A percentile compares a stretch with the other conserved stretches of the same genome.
Evolutionary conservation across 495 filamentous ascomycete species (phyloP).

Genomic region (Hypomontagnella monticulosa): DNA sequence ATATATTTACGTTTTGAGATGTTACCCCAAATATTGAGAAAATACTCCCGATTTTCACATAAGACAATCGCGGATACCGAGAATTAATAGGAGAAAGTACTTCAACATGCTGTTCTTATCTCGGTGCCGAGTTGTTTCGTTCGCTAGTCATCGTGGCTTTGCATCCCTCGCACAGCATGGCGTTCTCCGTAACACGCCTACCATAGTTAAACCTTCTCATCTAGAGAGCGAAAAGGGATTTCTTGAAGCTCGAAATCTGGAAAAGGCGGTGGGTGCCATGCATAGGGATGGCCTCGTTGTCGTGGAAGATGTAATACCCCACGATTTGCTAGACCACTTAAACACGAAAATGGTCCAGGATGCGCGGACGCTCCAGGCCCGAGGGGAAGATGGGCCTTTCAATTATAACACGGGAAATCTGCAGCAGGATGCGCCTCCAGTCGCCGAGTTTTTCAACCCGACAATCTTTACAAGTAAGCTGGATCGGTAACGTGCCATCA

Average conservation of each 20-base stretch:
- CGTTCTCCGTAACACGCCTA: conserved; percentile 13
- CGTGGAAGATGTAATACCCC: conserved; percentile 59
- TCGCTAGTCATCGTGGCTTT: conserved; percentile 17
- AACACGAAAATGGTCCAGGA: conserved; percentile 64
- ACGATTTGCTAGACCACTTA: conserved; percentile 56
- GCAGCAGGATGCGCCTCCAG: conserved; percentile 62
- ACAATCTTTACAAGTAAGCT: conserved; percentile 55
- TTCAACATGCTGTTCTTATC: conserved; percentile 13
- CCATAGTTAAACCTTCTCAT: conserved; percentile 20
- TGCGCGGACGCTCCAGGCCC: conserved; percentile 51
- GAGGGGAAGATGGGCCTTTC: conserved; percentile 58
- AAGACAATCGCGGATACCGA: no score
- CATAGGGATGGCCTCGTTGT: conserved; percentile 68
- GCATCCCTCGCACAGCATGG: conserved; percentile 21
- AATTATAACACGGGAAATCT: conserved; percentile 66
- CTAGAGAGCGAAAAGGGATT: conserved; percentile 17
- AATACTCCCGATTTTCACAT: no score
- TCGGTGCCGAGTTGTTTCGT: conserved; percentile 10
- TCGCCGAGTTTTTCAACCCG: conserved; percentile 52
- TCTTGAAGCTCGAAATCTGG: conserved; percentile 51
- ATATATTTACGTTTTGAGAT: conserved; percentile 1
- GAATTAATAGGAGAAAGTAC: no score
- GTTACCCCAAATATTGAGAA: no score
- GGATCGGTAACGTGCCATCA: neutral
- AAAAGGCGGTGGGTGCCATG: conserved; percentile 60